Evolutionary conservation across 768 basidiomycete species (phyloP), one percentile per base, ranked within the genome.

Genomic region (Pholiota molesta): DNA sequence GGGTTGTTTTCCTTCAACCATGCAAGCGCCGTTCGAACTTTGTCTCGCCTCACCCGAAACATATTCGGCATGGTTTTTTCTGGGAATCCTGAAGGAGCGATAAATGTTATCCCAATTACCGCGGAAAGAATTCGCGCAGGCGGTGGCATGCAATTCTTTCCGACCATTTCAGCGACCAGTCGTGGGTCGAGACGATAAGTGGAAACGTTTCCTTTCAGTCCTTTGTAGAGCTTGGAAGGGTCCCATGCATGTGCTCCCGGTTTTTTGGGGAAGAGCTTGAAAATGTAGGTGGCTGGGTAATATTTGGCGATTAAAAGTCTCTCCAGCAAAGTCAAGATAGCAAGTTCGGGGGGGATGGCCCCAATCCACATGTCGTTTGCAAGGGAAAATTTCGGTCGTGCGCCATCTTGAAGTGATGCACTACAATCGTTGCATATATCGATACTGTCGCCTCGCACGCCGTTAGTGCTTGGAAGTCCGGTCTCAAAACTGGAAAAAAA

Each of bases 101-200:
- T 42, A 29, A 69, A 66, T 4, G 68, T 69, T 1, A 69, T 42
- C 0, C 61, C 66, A 4, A 69, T 61, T 2, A 55, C 59, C 0
- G 63, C 60, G 0, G 68, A 61, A 7, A 69, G 14, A 9, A 69
- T 51, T 1, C 4, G 39, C 0, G 62, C 3, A 0, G 44, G 26
- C 33, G 52, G 62, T 0, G 65, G 63, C 29, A 40, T 58, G n/a
- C n/a, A 17, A 10, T 19, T 14, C 6, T 5, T 1, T 45, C 57
- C 52, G 0, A 65, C 21, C 26, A 65, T 55, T 1, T 21, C 9
- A 0, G 52, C 33, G 5, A 61, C 44, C 5, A 52, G 45, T 73
- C 71, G 19, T 66, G 64, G 14, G 26, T 62, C n/a, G 0, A 81
- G 59, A 51, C 16, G 56, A 60, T 21, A 79, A 55, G 73, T 74